Percentiles rank a stretch among this genome's conserved stretches.
Evolutionary conservation across 1,284 basidiomycete species (phyloP).

Genomic region (Pseudozyma hubeiensis): DNA sequence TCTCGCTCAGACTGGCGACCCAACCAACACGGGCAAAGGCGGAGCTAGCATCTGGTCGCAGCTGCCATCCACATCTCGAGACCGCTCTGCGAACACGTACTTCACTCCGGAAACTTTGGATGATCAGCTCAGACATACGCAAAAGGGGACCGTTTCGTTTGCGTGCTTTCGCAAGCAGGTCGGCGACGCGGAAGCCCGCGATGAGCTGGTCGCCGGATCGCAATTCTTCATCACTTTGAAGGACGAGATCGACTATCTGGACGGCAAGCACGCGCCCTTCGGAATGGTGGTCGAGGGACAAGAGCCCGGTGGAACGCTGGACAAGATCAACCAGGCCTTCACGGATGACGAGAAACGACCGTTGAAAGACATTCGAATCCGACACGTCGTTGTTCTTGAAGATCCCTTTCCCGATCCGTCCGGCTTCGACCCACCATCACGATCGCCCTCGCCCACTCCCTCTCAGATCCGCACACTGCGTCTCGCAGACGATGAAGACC

Average conservation of each 20-base stretch:
- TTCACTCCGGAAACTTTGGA: conserved; percentile 82
- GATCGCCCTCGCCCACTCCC: conserved; percentile 75
- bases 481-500: conserved; percentile 78
- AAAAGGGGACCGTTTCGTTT: conserved; percentile 84
- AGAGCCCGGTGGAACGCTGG: conserved; percentile 77
- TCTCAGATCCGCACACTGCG: conserved; percentile 69
- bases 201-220: conserved; percentile 84
- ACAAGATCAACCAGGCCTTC: conserved; percentile 91
- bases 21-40: conserved; percentile 91
- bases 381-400: conserved; percentile 87
- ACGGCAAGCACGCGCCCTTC: conserved; percentile 94
- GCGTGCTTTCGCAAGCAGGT: conserved; percentile 33
- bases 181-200: conserved; percentile 31
- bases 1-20: conserved; percentile 92
- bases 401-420: conserved; percentile 91
- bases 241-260: conserved; percentile 91
- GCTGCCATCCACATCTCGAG: conserved; percentile 69
- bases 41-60: conserved; percentile 41
- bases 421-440: conserved; percentile 74
- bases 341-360: conserved; percentile 88
- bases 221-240: conserved; percentile 96
- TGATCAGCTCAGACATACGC: conserved; percentile 81
- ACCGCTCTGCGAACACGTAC: conserved; percentile 74
- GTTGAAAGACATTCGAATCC: conserved; percentile 90
- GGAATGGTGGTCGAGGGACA: conserved; percentile 94